A percentile compares a stretch with the other conserved stretches of the same genome.
phyloP scores from a whole-genome alignment of 2,329 filamentous ascomycete genomes.

The Colletotrichum agaves region DNA sequence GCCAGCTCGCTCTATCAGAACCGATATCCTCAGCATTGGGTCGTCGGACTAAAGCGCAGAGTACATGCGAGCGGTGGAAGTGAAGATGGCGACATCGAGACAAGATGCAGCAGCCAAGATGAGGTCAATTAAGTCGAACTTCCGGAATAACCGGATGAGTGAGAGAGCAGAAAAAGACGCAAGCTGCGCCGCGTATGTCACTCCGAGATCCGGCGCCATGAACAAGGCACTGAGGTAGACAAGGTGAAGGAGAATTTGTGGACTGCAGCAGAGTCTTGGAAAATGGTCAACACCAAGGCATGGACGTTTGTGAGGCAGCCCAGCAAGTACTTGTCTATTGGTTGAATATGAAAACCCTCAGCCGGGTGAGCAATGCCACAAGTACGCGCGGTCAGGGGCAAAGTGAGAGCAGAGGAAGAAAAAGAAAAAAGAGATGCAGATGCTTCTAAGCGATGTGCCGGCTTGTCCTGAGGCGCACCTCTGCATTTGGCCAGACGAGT shows the following conservation, averaged over 20 bases:
- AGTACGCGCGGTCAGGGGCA: conserved; percentile 4
- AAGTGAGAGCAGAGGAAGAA: background rate
- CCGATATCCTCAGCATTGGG: conserved; percentile 68
- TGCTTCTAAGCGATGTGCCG: conserved; percentile 21
- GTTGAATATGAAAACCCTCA: background rate
- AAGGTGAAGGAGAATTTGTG: background rate
- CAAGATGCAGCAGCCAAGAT: conserved; percentile 18
- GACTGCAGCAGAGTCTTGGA: background rate
- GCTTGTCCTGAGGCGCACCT: conserved; percentile 5
- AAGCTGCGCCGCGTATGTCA: conserved; percentile 37
- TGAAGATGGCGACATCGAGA: conserved; percentile 1
- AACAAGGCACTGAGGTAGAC: background rate
- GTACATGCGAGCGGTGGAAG: conserved; percentile 57
- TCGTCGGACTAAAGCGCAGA: conserved; percentile 72
- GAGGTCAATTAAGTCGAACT: conserved; percentile 7
- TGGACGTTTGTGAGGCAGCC: conserved; percentile 27
- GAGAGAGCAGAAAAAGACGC: background rate
- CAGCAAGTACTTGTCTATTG: conserved; percentile 3
- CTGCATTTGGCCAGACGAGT: conserved; percentile 2
- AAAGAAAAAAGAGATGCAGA: conserved; percentile 20
- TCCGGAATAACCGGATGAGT: conserved; percentile 7
- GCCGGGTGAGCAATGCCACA: conserved; percentile 17
- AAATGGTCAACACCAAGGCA: background rate
- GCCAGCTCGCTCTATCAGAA: conserved; percentile 70
- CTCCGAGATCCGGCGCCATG: conserved; percentile 12